A percentile compares a stretch with the other conserved stretches of the same genome.
These are phyloP conservation scores for Tolypocladium endophyticum DNA, from an alignment of 2,329 filamentous ascomycete genomes.

Conservation along the genomic window DNA sequence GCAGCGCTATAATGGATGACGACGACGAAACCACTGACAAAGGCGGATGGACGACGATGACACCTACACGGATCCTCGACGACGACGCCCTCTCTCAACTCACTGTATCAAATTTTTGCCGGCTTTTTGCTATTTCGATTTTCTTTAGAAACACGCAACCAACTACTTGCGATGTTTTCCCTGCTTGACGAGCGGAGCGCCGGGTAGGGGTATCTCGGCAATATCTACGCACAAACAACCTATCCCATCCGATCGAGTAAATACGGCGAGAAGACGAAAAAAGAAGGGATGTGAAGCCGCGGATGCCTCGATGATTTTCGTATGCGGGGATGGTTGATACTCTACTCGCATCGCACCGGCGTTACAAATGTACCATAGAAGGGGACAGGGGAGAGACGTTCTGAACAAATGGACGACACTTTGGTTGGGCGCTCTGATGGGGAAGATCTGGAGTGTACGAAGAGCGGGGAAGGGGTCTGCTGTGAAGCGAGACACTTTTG, in stretches of 20 bases:
- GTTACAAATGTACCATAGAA: constrained; percentile 22
- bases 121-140: not conserved
- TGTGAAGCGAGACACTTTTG: not conserved
- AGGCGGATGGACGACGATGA: constrained; percentile 1
- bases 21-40: not conserved
- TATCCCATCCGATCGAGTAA: not conserved
- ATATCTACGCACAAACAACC: not conserved
- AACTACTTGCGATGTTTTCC: not conserved
- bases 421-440: not conserved
- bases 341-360: constrained; percentile 20
- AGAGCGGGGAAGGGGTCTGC: not conserved
- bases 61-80: not conserved
- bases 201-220: not conserved
- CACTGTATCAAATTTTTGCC: not conserved
- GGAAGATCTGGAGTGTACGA: not conserved
- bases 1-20: constrained; percentile 12
- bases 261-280: not conserved
- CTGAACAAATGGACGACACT: not conserved
- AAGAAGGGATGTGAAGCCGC: not conserved
- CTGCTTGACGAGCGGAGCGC: not conserved
- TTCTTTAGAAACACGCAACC: not conserved
- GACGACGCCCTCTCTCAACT: constrained; percentile 2
- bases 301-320: not conserved
- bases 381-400: not conserved
- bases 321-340: constrained; percentile 4